Evolutionary conservation across 768 basidiomycete species (phyloP).

Genomic region (Russula sp.): DNA sequence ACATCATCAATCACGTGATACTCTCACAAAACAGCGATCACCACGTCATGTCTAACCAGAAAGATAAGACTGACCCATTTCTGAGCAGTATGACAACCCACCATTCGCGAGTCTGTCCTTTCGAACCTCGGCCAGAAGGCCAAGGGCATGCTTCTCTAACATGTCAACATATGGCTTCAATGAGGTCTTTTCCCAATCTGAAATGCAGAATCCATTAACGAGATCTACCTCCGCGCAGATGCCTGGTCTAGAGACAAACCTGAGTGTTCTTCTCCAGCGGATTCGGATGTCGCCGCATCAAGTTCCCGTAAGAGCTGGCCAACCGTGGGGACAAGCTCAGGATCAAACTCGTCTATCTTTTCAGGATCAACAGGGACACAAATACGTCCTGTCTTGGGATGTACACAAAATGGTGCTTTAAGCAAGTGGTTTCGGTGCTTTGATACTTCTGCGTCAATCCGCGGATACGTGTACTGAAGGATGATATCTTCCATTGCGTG

Average conservation of each 20-base stretch:
- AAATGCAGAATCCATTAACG: neutral
- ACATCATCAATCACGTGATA: neutral
- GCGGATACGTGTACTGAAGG: conserved; percentile 91
- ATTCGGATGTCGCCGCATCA: conserved; percentile 35
- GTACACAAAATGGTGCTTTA: conserved; percentile 95
- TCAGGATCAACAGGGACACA: conserved; percentile 88
- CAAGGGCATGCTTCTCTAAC: conserved; percentile 65
- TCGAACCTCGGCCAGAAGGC: conserved; percentile 53
- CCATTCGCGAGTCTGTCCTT: conserved; percentile 43
- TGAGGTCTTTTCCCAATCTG: conserved; percentile 84
- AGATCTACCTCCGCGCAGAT: neutral
- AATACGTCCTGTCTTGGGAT: conserved; percentile 92
- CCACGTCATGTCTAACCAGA: conserved; percentile 22
- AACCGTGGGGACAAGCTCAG: conserved; percentile 80
- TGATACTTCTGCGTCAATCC: conserved; percentile 94
- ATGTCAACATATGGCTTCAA: conserved; percentile 87
- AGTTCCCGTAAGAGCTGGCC: conserved; percentile 77
- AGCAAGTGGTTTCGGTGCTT: conserved; percentile 97
- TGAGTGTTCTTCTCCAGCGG: conserved; percentile 15
- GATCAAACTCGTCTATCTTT: conserved; percentile 75
- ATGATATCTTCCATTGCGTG: conserved; percentile 79
- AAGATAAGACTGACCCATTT: neutral
- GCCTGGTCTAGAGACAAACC: conserved; percentile 11
- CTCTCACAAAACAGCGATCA: neutral
- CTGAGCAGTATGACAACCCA: conserved; percentile 21